Conservation (phyloP, 1,284 basidiomycete species). For the Cryptococcus jaspeensis region DNA sequence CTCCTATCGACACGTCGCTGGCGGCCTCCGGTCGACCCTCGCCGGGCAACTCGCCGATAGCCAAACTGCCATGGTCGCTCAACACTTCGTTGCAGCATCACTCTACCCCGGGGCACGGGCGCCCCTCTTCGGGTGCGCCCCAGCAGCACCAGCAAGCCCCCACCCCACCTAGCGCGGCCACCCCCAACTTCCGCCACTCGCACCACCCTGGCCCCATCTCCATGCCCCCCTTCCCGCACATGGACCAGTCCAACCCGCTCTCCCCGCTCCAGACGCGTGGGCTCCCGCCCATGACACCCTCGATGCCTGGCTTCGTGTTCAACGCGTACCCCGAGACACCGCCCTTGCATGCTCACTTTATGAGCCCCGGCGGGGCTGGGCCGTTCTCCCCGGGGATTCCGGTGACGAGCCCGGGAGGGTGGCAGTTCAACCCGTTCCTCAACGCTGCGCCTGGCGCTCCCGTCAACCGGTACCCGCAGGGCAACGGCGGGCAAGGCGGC, state of each 20-base stretch:
- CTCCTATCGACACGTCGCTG: constrained; percentile 10
- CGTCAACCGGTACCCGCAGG: constrained; percentile 28
- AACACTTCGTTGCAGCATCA: constrained; percentile 18
- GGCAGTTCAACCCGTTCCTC: constrained; percentile 46
- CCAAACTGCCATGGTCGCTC: constrained; percentile 22
- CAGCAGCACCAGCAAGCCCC: not conserved
- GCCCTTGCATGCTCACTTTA: constrained; percentile 43
- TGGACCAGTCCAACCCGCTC: constrained; percentile 33
- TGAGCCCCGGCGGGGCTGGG: constrained; percentile 43
- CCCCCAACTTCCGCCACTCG: constrained; percentile 20
- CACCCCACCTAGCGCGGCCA: not conserved
- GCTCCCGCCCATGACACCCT: constrained; percentile 52
- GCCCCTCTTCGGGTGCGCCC: constrained; percentile 5
- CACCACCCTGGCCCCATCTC: constrained; percentile 46
- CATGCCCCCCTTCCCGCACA: constrained; percentile 40
- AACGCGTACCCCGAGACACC: constrained; percentile 51
- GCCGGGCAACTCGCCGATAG: constrained; percentile 5
- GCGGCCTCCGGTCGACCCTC: not conserved
- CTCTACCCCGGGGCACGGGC: not conserved
- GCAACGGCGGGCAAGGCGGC: constrained; percentile 14
- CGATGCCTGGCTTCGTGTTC: constrained; percentile 53
- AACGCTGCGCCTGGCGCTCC: constrained; percentile 53
- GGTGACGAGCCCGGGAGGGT: constrained; percentile 40
- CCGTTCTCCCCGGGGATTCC: constrained; percentile 51
- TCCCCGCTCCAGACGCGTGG: constrained; percentile 44